phyloP scores from a whole-genome alignment of 169 alveolate species.

The Plasmodium gallinaceum region DNA sequence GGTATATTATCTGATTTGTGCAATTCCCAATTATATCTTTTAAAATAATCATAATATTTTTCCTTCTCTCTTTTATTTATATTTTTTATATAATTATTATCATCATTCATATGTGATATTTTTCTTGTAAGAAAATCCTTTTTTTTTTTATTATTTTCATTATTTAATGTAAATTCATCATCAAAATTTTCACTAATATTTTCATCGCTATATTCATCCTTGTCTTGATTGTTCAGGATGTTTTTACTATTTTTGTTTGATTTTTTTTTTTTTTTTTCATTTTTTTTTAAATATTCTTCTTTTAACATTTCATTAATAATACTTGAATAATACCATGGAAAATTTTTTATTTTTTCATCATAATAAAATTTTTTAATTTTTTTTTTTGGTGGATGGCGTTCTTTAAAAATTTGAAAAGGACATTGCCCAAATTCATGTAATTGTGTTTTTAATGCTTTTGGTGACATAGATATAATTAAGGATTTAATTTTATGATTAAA shows the following conservation, averaged over 20 bases:
- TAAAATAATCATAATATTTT: constrained; percentile 12
- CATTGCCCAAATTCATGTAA: constrained; percentile 93
- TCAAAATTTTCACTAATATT: background rate
- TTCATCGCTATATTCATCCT: background rate
- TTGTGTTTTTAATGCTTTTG: constrained; percentile 88
- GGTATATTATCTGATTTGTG: constrained; percentile 19
- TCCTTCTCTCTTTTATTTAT: background rate
- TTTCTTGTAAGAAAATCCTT: background rate
- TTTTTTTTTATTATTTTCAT: constrained; percentile 4
- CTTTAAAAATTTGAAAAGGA: constrained; percentile 90
- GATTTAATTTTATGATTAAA: constrained; percentile 79
- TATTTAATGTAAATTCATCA: background rate
- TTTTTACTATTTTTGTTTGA: background rate
- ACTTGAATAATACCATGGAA: constrained; percentile 62
- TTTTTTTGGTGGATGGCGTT: constrained; percentile 86
- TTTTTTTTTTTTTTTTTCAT: background rate
- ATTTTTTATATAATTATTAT: background rate
- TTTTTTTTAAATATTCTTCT: background rate
- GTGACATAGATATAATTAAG: constrained; percentile 82
- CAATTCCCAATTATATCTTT: constrained; percentile 37
- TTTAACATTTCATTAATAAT: constrained; percentile 17
- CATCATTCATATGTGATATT: background rate
- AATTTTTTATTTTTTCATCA: constrained; percentile 18
- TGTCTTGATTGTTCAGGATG: background rate
- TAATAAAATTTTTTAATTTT: background rate